phyloP scores from a whole-genome alignment of 2,329 filamentous ascomycete species.

The Aspergillus fischeri region DNA sequence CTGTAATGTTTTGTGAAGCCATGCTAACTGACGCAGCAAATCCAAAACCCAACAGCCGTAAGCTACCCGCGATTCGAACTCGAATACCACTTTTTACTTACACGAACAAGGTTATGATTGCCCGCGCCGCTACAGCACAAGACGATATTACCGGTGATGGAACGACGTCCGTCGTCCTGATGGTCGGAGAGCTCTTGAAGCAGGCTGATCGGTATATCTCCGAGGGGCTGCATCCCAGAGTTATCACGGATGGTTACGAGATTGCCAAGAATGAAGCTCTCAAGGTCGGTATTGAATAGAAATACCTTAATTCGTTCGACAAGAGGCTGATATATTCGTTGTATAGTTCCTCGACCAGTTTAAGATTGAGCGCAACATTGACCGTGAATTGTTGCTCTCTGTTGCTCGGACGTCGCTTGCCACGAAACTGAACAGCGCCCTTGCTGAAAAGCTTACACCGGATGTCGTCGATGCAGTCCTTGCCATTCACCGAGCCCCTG shows the following conservation, averaged over 20 bases:
- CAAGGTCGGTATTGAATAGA: conserved; percentile 54
- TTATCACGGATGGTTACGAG: conserved; percentile 97
- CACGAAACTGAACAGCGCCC: conserved; percentile 85
- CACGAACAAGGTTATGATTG: conserved; percentile 58
- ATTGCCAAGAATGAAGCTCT: conserved; percentile 90
- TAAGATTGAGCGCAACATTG: conserved; percentile 82
- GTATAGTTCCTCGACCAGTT: conserved; percentile 84
- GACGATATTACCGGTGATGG: conserved; percentile 98
- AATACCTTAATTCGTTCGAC: background rate
- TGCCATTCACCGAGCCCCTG: conserved; percentile 81
- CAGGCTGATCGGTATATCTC: conserved; percentile 95
- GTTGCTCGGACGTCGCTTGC: conserved; percentile 92
- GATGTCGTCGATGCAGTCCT: conserved; percentile 96
- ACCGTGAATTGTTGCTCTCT: conserved; percentile 87
- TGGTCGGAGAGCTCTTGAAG: conserved; percentile 95
- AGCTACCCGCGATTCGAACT: conserved; percentile 18
- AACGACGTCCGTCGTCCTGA: conserved; percentile 90
- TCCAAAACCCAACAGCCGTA: conserved; percentile 96
- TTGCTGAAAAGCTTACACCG: conserved; percentile 87
- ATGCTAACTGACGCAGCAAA: conserved; percentile 59
- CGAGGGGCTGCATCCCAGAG: conserved; percentile 92
- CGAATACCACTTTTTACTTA: conserved; percentile 17
- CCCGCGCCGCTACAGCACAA: conserved; percentile 85
- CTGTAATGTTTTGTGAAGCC: conserved; percentile 1
- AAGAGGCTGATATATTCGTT: conserved; percentile 12